Evolutionary conservation across 2,329 filamentous ascomycete species (phyloP), one percentile per base, ranked within the genome.

Genomic region (Colletotrichum cereale): DNA sequence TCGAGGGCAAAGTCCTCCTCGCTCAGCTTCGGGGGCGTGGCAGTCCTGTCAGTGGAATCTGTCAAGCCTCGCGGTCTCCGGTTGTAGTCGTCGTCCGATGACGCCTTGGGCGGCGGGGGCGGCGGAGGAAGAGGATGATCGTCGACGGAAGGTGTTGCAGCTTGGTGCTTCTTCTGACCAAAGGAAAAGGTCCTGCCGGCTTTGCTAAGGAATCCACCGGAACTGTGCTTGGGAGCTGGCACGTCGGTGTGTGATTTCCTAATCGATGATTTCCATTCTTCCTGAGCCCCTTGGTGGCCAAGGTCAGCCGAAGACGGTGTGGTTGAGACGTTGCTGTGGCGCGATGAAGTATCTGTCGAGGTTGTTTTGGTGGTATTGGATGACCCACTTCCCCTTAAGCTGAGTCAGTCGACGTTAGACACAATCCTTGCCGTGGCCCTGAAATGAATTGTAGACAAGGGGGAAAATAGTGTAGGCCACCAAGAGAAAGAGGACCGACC

Each of bases 321-420:
- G 47, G 88, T 90, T n/a, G 88, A 90, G 63, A 84, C 86, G 79
- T 89, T 89, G 79, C 88, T 90, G 78, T 90, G 87, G 76, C 88
- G 86, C 61, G 88, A 90, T 42, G 88, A 90, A 75, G 87, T 88
- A 79, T 90, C 88, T 74, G 86, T 87, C 64, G 87, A 89, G 62
- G 84, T 85, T 71, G 87, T 87, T 79, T 90, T 88, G 71, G 88
- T 90, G 47, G 86, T 89, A 78, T 89, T 90, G 75, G 88, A 90
- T 53, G 88, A 86, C 75, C 87, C 87, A 81, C 88, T 90, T 79
- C 86, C 87, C 76, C 87, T 89, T 78, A 75, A 78, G 74, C 78
- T 77, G 78, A 80, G 79, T 84, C 79, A 84, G 80, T 79, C 73
- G 56, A 76, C 75, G 77, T 76, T 77, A 75, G 62, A 74, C 73